phyloP scores from a whole-genome alignment of 495 filamentous ascomycete genomes.

The Letharia columbiana region DNA sequence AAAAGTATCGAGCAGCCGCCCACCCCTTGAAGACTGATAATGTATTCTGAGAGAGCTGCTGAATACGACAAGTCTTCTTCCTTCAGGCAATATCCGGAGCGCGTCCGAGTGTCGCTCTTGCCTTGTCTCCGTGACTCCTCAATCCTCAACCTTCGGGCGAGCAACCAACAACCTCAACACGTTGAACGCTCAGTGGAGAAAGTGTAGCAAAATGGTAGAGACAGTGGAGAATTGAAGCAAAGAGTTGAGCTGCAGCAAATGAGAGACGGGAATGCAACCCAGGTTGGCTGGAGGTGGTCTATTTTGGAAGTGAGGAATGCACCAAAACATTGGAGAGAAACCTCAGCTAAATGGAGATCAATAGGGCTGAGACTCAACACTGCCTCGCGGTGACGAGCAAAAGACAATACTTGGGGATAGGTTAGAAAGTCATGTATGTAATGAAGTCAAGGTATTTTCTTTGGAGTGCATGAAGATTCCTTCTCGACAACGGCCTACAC shows the following conservation, averaged over 20 bases:
- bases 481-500: not conserved
- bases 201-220: not conserved
- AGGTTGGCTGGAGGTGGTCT: not conserved
- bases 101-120: not conserved
- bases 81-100: not conserved
- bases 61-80: not conserved
- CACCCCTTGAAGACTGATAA: conserved; percentile 4
- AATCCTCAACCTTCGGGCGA: not conserved
- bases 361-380: conserved; percentile 3
- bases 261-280: not conserved
- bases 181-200: not conserved
- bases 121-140: not conserved
- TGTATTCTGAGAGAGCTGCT: not conserved
- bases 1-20: not conserved
- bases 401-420: not conserved
- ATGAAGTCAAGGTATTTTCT: not conserved
- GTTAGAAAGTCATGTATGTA: not conserved
- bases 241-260: not conserved
- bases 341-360: conserved; percentile 1
- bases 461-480: not conserved
- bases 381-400: not conserved
- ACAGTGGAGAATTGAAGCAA: conserved; percentile 9
- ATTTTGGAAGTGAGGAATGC: conserved; percentile 11
- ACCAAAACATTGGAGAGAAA: conserved; percentile 12
- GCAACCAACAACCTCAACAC: not conserved